Conservation (phyloP, 352 stramenopile genomes). For the Albugo candida region DNA sequence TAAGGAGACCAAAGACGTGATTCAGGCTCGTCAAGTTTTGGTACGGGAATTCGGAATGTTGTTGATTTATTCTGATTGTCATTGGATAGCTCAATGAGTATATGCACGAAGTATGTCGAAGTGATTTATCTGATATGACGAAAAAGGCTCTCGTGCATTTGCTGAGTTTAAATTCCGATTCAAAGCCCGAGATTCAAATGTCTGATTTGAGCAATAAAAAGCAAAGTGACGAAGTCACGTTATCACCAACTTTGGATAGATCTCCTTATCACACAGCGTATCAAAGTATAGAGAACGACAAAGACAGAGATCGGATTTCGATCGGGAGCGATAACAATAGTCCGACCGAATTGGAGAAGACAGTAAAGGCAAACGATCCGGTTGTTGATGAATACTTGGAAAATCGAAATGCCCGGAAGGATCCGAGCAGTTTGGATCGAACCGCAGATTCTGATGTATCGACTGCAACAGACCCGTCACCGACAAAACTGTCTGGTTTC, state of each 20-base stretch:
- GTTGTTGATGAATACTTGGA: too few relatives aligned
- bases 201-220: conserved; percentile 10
- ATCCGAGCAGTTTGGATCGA: too few relatives aligned
- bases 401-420: too few relatives aligned
- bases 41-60: conserved; percentile 11
- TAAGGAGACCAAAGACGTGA: conserved; percentile 26
- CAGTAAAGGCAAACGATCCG: too few relatives aligned
- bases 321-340: too few relatives aligned
- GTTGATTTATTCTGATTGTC: neutral
- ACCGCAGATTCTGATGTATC: too few relatives aligned
- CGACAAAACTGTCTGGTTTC: too few relatives aligned
- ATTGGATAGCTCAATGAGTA: conserved; percentile 36
- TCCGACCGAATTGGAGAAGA: too few relatives aligned
- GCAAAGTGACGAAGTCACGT: conserved; percentile 7
- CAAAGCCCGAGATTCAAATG: conserved; percentile 2
- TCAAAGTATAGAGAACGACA: too few relatives aligned
- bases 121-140: conserved; percentile 18
- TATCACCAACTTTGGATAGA: neutral
- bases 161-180: conserved; percentile 15
- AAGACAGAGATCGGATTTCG: too few relatives aligned
- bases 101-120: conserved; percentile 29
- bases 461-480: too few relatives aligned
- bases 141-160: conserved; percentile 32
- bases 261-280: too few relatives aligned
- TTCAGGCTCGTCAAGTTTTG: conserved; percentile 49